Evolutionary conservation across 179 eudicot species (phyloP), one percentile per base, ranked within the genome.

Genomic region (Beta corolliflora): DNA sequence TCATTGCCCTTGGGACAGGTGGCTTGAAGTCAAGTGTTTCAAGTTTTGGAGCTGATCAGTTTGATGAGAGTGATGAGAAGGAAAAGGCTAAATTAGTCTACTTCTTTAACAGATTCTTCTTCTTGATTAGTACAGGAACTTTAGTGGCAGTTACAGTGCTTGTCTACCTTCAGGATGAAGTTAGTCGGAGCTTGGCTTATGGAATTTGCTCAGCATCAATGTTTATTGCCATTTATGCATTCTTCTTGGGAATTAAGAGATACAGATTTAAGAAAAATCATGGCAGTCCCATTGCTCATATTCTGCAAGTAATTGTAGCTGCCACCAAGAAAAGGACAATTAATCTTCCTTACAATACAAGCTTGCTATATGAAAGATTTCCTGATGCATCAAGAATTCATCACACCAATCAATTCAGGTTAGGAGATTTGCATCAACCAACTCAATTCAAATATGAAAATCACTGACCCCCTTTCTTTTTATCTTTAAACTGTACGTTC

Each of bases 1-100:
- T 81, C 55, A 44, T 81, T 65, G 79, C 83, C 36, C 79, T 81
- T 9, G 83, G 83, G 23, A 81, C 83, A n/a, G 83, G 83, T 65
- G 83, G 83, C 53, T 65, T 81, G 58, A 81, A 81, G 72, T 81
- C 83, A 65, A 81, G 83, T 66, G 83, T 75, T 65, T 81, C 83
- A 36, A 79, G 83, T 15, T 81, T 81, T 74, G 83, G 83, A 75
- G 79, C 79, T 44, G 83, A 81, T 54, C 79, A 81, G 53, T 81
- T 81, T 65, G 83, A 81, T 45, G 83, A 81, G 25, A 64, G 14
- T 65, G 83, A 81, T 15, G 79, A 81, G 75, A 81, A 81, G 58
- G 83, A 81, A 54, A 81, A 75, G 56, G 41, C 83, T 53, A 21
- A 59, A 16, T 74, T 81, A 67, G 79, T 79, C 46, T 74, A 71